Percentiles rank a stretch among this genome's conserved stretches.
phyloP scores from a whole-genome alignment of 2,329 filamentous ascomycete species.

The Aspergillus ochraceoroseus region DNA sequence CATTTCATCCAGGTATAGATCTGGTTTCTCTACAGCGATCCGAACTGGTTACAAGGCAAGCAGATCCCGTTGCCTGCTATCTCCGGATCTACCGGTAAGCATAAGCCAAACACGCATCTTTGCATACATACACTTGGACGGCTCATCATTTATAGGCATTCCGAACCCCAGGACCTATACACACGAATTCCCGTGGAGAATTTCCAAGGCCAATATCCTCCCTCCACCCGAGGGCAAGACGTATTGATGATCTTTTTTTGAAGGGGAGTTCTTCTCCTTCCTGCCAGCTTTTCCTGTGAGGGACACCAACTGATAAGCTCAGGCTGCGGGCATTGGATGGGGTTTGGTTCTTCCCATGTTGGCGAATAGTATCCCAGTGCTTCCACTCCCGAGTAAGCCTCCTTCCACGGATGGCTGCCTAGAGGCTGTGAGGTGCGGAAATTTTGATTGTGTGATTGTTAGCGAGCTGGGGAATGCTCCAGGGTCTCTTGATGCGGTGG shows the following conservation, averaged over 20 bases:
- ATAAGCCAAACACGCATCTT: too few relatives aligned
- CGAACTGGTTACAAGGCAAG: too few relatives aligned
- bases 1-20: too few relatives aligned
- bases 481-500: neutral
- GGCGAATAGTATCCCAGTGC: neutral
- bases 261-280: neutral
- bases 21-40: too few relatives aligned
- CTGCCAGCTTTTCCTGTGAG: constrained; percentile 5
- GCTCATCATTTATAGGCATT: too few relatives aligned
- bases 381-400: neutral
- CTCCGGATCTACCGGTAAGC: too few relatives aligned
- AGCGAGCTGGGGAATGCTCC: neutral
- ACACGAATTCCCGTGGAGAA: neutral
- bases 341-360: neutral
- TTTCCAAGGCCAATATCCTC: neutral
- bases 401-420: neutral
- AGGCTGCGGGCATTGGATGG: constrained; percentile 1
- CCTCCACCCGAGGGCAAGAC: neutral
- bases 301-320: neutral
- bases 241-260: neutral
- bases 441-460: neutral
- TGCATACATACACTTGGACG: too few relatives aligned
- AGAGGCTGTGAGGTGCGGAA: neutral
- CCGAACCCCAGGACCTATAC: constrained; percentile 6
- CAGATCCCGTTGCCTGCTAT: too few relatives aligned